phyloP scores from a whole-genome alignment of 768 basidiomycete species.

The Boletus sensibilis region DNA sequence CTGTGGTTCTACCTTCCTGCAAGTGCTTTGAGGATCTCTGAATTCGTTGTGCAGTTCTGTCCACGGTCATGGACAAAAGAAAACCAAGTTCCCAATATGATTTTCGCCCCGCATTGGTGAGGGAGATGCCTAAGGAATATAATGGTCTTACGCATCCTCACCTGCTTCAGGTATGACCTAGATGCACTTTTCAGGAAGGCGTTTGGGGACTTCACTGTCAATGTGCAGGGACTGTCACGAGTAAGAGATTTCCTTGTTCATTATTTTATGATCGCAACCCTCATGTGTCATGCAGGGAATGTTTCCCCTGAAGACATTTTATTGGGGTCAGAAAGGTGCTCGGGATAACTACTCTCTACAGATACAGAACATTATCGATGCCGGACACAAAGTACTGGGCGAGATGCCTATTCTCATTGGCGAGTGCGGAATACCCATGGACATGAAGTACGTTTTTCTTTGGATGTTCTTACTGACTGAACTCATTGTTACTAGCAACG shows the following conservation, averaged over 20 bases:
- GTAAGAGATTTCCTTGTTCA: conserved; percentile 41
- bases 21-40: conserved; percentile 1
- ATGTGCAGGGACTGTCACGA: conserved; percentile 89
- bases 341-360: conserved; percentile 83
- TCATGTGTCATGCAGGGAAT: conserved; percentile 59
- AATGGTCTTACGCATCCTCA: background rate
- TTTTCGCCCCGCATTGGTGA: conserved; percentile 75
- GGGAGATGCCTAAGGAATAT: conserved; percentile 17
- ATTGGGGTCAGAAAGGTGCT: conserved; percentile 83
- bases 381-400: conserved; percentile 66
- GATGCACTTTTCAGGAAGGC: conserved; percentile 82
- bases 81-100: conserved; percentile 57
- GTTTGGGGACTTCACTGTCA: conserved; percentile 83
- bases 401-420: conserved; percentile 86
- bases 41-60: conserved; percentile 58
- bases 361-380: conserved; percentile 72
- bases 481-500: conserved; percentile 44
- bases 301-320: conserved; percentile 76
- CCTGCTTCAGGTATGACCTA: conserved; percentile 76
- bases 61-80: conserved; percentile 73
- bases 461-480: background rate
- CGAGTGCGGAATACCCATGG: conserved; percentile 95
- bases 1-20: background rate
- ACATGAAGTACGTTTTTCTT: conserved; percentile 74
- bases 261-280: background rate